Evolutionary conservation across 2,329 filamentous ascomycete species (phyloP).

Genomic region (Pseudogymnoascus sp.): DNA sequence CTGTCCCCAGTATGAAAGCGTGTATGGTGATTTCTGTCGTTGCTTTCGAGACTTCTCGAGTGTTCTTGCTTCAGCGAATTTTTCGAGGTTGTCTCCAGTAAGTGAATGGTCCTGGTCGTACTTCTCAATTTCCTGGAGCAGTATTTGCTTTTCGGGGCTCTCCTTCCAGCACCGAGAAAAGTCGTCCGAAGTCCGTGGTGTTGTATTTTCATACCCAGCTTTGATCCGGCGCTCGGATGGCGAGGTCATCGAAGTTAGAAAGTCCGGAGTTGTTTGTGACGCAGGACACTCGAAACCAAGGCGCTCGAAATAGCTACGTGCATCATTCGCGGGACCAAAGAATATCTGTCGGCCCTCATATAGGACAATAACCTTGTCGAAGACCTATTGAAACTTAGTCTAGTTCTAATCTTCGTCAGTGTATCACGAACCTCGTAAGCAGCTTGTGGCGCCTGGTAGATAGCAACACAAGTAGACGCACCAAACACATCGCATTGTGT

Average conservation of each 20-base stretch:
- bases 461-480: constrained; percentile 53
- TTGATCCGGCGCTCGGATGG: constrained; percentile 59
- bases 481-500: constrained; percentile 57
- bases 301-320: constrained; percentile 56
- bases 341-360: constrained; percentile 60
- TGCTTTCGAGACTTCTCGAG: constrained; percentile 52
- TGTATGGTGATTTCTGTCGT: constrained; percentile 65
- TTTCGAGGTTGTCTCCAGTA: constrained; percentile 33
- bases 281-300: constrained; percentile 56
- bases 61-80: constrained; percentile 43
- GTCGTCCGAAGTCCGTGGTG: constrained; percentile 38
- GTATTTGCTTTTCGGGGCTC: constrained; percentile 60
- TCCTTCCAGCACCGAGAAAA: constrained; percentile 51
- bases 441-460: constrained; percentile 64
- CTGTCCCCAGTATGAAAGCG: constrained; percentile 46
- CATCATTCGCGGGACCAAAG: constrained; percentile 53
- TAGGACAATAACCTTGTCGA: constrained; percentile 63
- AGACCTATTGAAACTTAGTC: constrained; percentile 57
- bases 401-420: constrained; percentile 66
- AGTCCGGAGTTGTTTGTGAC: constrained; percentile 59
- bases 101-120: constrained; percentile 35
- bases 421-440: constrained; percentile 68
- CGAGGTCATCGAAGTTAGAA: constrained; percentile 58
- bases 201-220: constrained; percentile 32
- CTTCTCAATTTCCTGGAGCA: constrained; percentile 51